phyloP scores from a whole-genome alignment of 805 yeast species.

The Priceomyces medius region DNA sequence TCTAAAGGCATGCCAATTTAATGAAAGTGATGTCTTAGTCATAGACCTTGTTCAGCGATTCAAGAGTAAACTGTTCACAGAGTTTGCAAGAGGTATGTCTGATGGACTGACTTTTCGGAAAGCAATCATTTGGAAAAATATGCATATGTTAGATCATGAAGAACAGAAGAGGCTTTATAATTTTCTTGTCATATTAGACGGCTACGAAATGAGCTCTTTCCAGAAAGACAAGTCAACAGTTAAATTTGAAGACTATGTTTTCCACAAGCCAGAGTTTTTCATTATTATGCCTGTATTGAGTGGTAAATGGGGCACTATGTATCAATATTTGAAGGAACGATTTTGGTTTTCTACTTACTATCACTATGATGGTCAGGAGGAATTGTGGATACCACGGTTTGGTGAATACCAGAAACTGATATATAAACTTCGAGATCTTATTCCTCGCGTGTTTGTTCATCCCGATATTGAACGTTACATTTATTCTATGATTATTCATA shows the following conservation, averaged over 20 bases:
- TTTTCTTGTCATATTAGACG: slow-evolving; percentile 20
- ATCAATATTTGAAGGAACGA: slow-evolving; percentile 22
- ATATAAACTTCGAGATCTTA: slow-evolving; percentile 6
- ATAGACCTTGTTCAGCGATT: slow-evolving; percentile 9
- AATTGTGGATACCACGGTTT: neutral
- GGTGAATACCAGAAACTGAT: slow-evolving; percentile 6
- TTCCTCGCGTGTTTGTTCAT: slow-evolving; percentile 23
- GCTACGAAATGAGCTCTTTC: slow-evolving; percentile 19
- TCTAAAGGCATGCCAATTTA: slow-evolving; percentile 10
- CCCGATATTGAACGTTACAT: slow-evolving; percentile 38
- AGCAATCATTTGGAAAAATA: slow-evolving; percentile 18
- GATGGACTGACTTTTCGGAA: slow-evolving; percentile 8
- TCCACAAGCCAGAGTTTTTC: slow-evolving; percentile 16
- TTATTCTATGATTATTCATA: slow-evolving; percentile 35
- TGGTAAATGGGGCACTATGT: slow-evolving; percentile 7
- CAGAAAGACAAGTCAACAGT: slow-evolving; percentile 3
- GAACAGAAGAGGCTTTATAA: slow-evolving; percentile 17
- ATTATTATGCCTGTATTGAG: slow-evolving; percentile 17
- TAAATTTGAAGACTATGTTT: slow-evolving; percentile 4
- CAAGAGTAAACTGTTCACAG: neutral
- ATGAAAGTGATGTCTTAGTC: slow-evolving; percentile 7
- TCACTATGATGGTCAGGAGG: neutral
- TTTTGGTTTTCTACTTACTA: slow-evolving; percentile 27
- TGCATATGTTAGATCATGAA: slow-evolving; percentile 11
- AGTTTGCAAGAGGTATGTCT: slow-evolving; percentile 4